These are phyloP conservation scores for Triticum monococcum DNA, from an alignment of 176 grass and related monocot genomes.

Conservation along the genomic window DNA sequence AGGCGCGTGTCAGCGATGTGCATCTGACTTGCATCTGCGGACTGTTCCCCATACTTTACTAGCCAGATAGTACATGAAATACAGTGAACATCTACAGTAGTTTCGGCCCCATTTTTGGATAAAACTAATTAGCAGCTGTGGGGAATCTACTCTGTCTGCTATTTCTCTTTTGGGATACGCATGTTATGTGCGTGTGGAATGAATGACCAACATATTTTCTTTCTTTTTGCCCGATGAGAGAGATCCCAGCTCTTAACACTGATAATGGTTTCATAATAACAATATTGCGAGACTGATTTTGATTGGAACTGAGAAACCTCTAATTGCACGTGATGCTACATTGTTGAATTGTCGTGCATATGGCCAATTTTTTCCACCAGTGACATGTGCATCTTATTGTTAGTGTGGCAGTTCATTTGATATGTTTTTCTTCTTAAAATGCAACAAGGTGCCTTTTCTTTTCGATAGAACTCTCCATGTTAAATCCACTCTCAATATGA, in stretches of 20 bases:
- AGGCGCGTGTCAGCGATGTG: neutral
- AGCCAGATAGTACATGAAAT: conserved; percentile 34
- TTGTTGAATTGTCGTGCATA: neutral
- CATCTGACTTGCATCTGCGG: neutral
- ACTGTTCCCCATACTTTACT: neutral
- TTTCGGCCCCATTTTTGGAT: neutral
- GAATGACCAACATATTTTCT: neutral
- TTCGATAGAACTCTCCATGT: neutral
- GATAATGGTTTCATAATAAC: neutral
- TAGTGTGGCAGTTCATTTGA: neutral
- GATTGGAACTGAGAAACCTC: neutral
- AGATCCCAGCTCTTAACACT: neutral
- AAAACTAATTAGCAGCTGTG: neutral
- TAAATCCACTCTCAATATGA: too few relatives aligned
- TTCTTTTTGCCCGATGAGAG: neutral
- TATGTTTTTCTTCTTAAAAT: neutral
- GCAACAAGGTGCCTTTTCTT: neutral
- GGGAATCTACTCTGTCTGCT: neutral
- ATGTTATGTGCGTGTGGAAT: neutral
- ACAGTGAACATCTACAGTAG: neutral
- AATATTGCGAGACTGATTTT: neutral
- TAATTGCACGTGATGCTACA: neutral
- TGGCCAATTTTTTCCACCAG: neutral
- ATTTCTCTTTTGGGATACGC: neutral
- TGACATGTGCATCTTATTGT: neutral